These are phyloP conservation scores for Penicillium freii DNA, from an alignment of 2,329 filamentous ascomycete species.

Conservation along the genomic window DNA sequence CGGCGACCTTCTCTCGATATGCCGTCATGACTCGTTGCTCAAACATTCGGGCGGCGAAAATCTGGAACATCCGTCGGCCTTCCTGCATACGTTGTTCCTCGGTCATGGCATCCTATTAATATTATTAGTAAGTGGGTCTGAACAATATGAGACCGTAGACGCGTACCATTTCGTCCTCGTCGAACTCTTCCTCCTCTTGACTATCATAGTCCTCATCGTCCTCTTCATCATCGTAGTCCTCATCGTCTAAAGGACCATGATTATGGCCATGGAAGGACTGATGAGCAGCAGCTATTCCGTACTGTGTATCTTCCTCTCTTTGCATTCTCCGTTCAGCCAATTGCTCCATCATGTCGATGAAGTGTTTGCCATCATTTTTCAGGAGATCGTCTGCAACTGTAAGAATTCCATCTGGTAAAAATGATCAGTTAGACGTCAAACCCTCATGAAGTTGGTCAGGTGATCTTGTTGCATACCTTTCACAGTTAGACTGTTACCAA, in stretches of 20 bases:
- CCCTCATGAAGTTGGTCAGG: constrained; percentile 15
- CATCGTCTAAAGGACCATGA: constrained; percentile 73
- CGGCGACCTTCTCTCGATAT: constrained; percentile 96
- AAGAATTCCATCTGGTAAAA: constrained; percentile 76
- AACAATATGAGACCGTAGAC: constrained; percentile 20
- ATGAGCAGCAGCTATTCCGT: constrained; percentile 60
- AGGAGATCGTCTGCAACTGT: constrained; percentile 97
- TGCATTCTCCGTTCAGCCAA: constrained; percentile 96
- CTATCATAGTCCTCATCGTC: constrained; percentile 68
- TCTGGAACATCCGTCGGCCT: constrained; percentile 97
- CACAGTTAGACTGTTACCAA: constrained; percentile 94
- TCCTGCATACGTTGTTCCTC: constrained; percentile 99
- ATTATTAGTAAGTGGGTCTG: constrained; percentile 30
- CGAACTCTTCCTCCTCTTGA: constrained; percentile 63
- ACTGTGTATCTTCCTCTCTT: constrained; percentile 84
- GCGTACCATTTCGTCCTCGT: constrained; percentile 63
- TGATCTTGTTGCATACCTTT: constrained; percentile 59
- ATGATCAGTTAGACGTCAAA: constrained; percentile 40
- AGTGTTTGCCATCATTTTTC: constrained; percentile 98
- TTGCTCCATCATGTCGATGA: constrained; percentile 99
- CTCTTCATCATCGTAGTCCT: constrained; percentile 65
- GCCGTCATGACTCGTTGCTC: constrained; percentile 94
- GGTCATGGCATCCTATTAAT: constrained; percentile 82
- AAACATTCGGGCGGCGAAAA: constrained; percentile 98
- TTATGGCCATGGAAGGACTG: constrained; percentile 66